phyloP scores from a whole-genome alignment of 2,329 filamentous ascomycete genomes.

The Penicillium sp. region DNA sequence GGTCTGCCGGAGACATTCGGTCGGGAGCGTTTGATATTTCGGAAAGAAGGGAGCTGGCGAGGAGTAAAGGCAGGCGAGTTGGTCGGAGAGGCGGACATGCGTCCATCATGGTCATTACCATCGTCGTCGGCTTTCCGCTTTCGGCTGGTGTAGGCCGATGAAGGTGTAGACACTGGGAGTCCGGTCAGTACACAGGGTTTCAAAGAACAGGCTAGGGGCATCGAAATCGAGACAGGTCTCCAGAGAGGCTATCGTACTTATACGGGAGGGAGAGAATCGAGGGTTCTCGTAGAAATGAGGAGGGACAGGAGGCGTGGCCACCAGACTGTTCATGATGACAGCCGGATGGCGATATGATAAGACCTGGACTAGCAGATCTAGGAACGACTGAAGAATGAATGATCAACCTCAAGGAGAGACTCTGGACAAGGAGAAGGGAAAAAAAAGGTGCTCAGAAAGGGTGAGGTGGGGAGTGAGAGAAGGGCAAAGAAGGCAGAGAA shows the following conservation, averaged over 20 bases:
- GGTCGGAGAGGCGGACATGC: slow-evolving; percentile 87
- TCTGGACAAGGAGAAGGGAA: slow-evolving; percentile 14
- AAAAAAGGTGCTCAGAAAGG: slow-evolving; percentile 26
- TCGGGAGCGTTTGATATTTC: slow-evolving; percentile 68
- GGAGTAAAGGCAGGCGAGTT: slow-evolving; percentile 76
- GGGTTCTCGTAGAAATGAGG: slow-evolving; percentile 65
- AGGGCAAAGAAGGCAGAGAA: slow-evolving; percentile 35
- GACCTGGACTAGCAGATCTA: slow-evolving; percentile 7
- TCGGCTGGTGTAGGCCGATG: slow-evolving; percentile 51
- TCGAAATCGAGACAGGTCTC: neutral
- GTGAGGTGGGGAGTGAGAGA: slow-evolving; percentile 27
- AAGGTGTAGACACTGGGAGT: slow-evolving; percentile 43
- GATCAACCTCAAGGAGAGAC: slow-evolving; percentile 11
- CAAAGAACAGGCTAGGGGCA: neutral
- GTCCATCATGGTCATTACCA: slow-evolving; percentile 67
- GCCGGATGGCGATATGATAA: slow-evolving; percentile 32
- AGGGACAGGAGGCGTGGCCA: slow-evolving; percentile 61
- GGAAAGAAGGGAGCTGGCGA: slow-evolving; percentile 67
- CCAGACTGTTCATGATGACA: slow-evolving; percentile 64
- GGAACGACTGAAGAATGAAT: slow-evolving; percentile 2
- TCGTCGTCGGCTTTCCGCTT: slow-evolving; percentile 90
- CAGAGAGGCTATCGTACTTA: slow-evolving; percentile 53
- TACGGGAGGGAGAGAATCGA: slow-evolving; percentile 62
- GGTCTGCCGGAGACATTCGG: slow-evolving; percentile 71
- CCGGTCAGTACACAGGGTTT: slow-evolving; percentile 21